Conservation (phyloP, 2,329 filamentous ascomycete species). For the Fonsecaea monophora region DNA sequence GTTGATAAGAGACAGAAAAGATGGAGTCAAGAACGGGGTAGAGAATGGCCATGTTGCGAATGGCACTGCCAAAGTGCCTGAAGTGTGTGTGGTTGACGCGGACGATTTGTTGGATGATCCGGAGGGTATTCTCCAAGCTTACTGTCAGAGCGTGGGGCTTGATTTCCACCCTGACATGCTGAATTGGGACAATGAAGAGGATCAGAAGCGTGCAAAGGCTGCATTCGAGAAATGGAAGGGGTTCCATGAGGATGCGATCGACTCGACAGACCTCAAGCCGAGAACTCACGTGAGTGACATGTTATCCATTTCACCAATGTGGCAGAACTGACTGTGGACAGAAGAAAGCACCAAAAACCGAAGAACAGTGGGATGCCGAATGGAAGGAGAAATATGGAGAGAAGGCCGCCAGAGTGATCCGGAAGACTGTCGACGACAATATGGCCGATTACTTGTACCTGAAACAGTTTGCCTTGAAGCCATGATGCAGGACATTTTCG, state of each 20-base stretch:
- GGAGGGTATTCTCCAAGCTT: conserved; percentile 74
- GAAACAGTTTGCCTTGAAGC: conserved; percentile 69
- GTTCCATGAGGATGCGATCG: conserved; percentile 93
- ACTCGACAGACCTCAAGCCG: conserved; percentile 77
- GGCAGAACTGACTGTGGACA: conserved; percentile 37
- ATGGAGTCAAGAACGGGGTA: conserved; percentile 48
- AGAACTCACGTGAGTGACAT: conserved; percentile 50
- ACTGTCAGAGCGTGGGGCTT: conserved; percentile 81
- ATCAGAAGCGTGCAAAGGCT: conserved; percentile 70
- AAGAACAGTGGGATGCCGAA: conserved; percentile 64
- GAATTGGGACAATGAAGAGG: conserved; percentile 78
- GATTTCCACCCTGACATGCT: conserved; percentile 80
- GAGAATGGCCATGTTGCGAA: conserved; percentile 40
- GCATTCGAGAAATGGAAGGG: conserved; percentile 97
- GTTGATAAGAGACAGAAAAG: conserved; percentile 72
- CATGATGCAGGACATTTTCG: conserved; percentile 37
- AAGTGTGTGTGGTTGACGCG: conserved; percentile 87
- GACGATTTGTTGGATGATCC: conserved; percentile 92
- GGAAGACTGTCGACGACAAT: conserved; percentile 64
- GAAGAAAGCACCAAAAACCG: conserved; percentile 50
- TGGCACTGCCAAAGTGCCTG: conserved; percentile 48
- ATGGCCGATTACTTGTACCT: conserved; percentile 68
- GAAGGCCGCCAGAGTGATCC: conserved; percentile 64
- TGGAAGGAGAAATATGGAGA: conserved; percentile 68
- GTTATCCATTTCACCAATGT: neutral